phyloP scores from a whole-genome alignment of 2,329 filamentous ascomycete species.

The Talaromyces sp. region DNA sequence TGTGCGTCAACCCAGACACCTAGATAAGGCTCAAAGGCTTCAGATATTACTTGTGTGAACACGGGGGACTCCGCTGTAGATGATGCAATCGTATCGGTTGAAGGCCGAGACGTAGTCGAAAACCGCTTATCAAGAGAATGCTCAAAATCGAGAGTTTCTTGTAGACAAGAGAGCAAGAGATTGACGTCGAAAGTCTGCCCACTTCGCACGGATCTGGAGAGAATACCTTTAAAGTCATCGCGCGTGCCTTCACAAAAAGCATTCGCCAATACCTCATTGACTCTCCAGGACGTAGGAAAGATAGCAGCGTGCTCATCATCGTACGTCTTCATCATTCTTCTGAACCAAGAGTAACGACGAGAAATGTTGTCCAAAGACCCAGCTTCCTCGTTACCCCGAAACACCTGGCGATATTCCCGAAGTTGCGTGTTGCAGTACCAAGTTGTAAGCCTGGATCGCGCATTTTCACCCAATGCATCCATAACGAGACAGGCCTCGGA shows the following conservation, averaged over 20 bases:
- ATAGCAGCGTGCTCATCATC: slow-evolving; percentile 87
- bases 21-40: slow-evolving; percentile 94
- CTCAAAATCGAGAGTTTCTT: slow-evolving; percentile 96
- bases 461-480: slow-evolving; percentile 87
- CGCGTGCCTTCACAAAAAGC: slow-evolving; percentile 92
- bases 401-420: slow-evolving; percentile 91
- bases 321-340: slow-evolving; percentile 89
- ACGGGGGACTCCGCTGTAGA: slow-evolving; percentile 67
- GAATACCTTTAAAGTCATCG: slow-evolving; percentile 90
- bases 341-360: slow-evolving; percentile 92
- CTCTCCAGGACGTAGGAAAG: slow-evolving; percentile 83
- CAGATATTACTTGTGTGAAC: slow-evolving; percentile 88
- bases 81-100: slow-evolving; percentile 84
- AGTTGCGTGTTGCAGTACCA: slow-evolving; percentile 99
- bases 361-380: slow-evolving; percentile 96
- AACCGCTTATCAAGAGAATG: slow-evolving; percentile 85
- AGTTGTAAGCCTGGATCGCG: slow-evolving; percentile 73
- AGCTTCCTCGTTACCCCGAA: slow-evolving; percentile 93
- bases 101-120: slow-evolving; percentile 63
- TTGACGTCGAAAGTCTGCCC: slow-evolving; percentile 85
- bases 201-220: slow-evolving; percentile 80
- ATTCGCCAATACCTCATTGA: slow-evolving; percentile 83
- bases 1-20: slow-evolving; percentile 97
- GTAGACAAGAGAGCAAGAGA: slow-evolving; percentile 78
- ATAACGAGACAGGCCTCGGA: slow-evolving; percentile 88